Evolutionary conservation across 2,329 filamentous ascomycete genomes (phyloP).

Genomic region (Penicillium sumatraense): DNA sequence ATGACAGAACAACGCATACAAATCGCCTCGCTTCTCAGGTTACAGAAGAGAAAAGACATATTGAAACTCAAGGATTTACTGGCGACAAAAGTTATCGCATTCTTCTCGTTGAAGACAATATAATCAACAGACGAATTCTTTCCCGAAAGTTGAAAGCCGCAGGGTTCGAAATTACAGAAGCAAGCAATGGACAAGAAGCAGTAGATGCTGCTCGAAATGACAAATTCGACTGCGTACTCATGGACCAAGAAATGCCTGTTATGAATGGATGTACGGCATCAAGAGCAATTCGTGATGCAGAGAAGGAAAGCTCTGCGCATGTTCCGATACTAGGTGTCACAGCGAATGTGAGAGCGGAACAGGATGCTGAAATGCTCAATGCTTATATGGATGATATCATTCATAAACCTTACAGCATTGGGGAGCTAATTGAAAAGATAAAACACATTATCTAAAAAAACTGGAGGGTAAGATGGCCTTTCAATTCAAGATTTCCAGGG

Average conservation of each 20-base stretch:
- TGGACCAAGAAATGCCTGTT: slow-evolving; percentile 83
- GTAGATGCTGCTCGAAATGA: slow-evolving; percentile 43
- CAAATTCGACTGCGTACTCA: slow-evolving; percentile 67
- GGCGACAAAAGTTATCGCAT: slow-evolving; percentile 19
- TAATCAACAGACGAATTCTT: slow-evolving; percentile 48
- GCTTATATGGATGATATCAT: slow-evolving; percentile 80
- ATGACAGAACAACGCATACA: slow-evolving; percentile 15
- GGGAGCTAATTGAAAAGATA: slow-evolving; percentile 71
- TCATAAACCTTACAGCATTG: slow-evolving; percentile 78
- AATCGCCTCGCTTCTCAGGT: slow-evolving; percentile 7
- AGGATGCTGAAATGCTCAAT: slow-evolving; percentile 71
- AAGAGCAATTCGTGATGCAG: slow-evolving; percentile 69
- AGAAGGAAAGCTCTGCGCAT: slow-evolving; percentile 55
- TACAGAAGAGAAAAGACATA: not conserved
- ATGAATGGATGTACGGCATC: slow-evolving; percentile 82
- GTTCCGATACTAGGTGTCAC: slow-evolving; percentile 54
- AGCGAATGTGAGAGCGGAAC: slow-evolving; percentile 75
- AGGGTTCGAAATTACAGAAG: slow-evolving; percentile 41
- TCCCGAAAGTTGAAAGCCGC: slow-evolving; percentile 41
- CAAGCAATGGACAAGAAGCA: slow-evolving; percentile 48
- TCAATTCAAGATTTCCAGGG: no score
- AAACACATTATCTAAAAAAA: no score
- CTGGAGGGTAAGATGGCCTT: no score
- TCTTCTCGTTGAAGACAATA: slow-evolving; percentile 51
- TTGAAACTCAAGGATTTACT: not conserved